Base-by-base conservation (phyloP, 1,139 yeast genomes). In the Scheffersomyces segobiensis region DNA sequence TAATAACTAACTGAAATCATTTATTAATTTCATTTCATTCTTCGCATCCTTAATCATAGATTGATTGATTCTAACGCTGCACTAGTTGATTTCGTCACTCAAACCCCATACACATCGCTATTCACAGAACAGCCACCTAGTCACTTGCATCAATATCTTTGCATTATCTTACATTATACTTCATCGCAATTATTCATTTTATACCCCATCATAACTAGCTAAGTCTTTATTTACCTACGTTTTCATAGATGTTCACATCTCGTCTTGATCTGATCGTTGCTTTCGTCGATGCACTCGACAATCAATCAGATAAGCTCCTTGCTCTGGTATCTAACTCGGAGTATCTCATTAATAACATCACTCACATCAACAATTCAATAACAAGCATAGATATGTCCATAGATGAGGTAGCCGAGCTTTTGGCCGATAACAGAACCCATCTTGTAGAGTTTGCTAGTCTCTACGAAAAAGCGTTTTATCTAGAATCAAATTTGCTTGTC, bases 401-500 rank as follows among this genome's bases (percentile, higher is more conserved):
- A 49, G 80, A 75, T 56, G 68, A 69, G n/a, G 66, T 75, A 49
- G 63, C 69, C 47, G 67, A 67, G 21, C 59, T 71, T 48, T 62
- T 77, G 50, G 58, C 64, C 12, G 59, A 63, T 39, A 78, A 79
- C 62, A 63, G 62, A 52, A 57, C 59, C 19, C 68, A 63, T 56
- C 58, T 77, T 46, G 63, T 57, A 50, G 74, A 73, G 54, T 70
- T 78, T 57, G 67, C 72, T 58, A 72, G 71, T 47, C 68, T 80
- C 53, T 65, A 71, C 52, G 77, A 76, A 56, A 75, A 72, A 61
- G 67, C 76, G 3, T 71, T 71, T 57, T 71, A 73, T 57, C 70
- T 80, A 52, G 83, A 79, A 61, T 69, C 78, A 8, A 76, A 71
- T 56, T 57, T 79, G 53, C 66, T 63, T 22, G 56, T 67, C 52